Base-by-base conservation (phyloP, 2,329 filamentous ascomycete species). In the Phialophora macrospora region DNA sequence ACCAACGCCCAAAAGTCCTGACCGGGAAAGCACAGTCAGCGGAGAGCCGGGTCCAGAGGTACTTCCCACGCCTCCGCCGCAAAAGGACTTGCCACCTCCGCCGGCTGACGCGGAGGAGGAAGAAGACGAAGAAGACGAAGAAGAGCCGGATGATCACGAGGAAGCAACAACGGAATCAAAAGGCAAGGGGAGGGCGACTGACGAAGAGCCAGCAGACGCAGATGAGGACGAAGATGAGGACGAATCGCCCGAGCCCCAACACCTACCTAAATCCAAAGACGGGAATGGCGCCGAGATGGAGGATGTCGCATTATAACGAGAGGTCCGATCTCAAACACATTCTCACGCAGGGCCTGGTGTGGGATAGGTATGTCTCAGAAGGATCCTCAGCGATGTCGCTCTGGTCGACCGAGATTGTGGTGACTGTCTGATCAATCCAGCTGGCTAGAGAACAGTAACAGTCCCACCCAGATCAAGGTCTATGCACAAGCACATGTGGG, bases 31-130 rank as follows among this genome's bases (percentile, higher is more conserved):
- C 51, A 66, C 64, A 12, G 65, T 67, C n/a, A 63, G 66, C 32
- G 66, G 68, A 24, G 69, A 72, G 48, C 71, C 71, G 24, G 72
- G 71, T n/a, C 72, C 72, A 32, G 70, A 72, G 61, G 67, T 72
- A 8, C 57, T 60, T 8, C 65, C 71, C 1, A 71, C 70, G 14
- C 69, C 70, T 32, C 66, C 70, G 24, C 64, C 57, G 5, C 62
- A 67, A 48, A 70, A 70, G 51, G 66, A 70, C 3, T 30, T 66
- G 11, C 69, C 71, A 2, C 71, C 73, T 3, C 52, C 68, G 9
- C 68, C 70, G 7, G 66, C 68, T 24, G 62, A 67, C 2, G 72
- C 72, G 32, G 64, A 65, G 28, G 62, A 68, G 32, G 61, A 69
- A 46, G 70, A 70, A 3, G 69, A 70, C 11, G 66, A 71, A 28